A percentile compares a stretch with the other conserved stretches of the same genome.
Evolutionary conservation across 371 early-diverging fungal species (phyloP).

Genomic region (Mortierella sp.): DNA sequence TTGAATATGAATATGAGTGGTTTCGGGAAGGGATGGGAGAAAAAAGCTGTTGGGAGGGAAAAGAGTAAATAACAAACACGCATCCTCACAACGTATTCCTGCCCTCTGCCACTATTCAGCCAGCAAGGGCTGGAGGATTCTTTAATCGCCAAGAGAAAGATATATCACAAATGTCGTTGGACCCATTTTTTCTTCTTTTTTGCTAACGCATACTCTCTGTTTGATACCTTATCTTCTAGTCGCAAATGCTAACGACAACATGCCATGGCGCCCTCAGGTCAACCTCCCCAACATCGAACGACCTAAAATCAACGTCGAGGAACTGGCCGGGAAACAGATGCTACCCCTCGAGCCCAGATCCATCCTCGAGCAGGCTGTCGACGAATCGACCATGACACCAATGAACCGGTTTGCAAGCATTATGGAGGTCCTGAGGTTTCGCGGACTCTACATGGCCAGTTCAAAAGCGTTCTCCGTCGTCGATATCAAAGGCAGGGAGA

Average conservation of each 20-base stretch:
- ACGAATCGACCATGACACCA: conserved; percentile 57
- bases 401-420: conserved; percentile 52
- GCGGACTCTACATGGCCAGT: conserved; percentile 51
- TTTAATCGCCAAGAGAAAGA: background rate
- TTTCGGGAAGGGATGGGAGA: background rate
- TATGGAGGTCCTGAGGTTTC: conserved; percentile 53
- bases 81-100: background rate
- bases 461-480: conserved; percentile 76
- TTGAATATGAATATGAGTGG: background rate
- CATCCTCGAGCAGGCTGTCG: conserved; percentile 53
- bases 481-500: conserved; percentile 83
- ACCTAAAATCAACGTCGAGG: conserved; percentile 56
- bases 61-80: background rate
- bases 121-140: background rate
- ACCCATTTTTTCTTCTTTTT: background rate
- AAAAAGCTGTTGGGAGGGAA: background rate
- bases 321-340: conserved; percentile 57
- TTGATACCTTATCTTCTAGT: background rate
- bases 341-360: conserved; percentile 55
- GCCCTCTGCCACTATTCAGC: background rate
- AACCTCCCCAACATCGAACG: conserved; percentile 53
- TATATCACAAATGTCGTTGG: background rate
- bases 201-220: background rate
- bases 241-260: conserved; percentile 17
- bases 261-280: conserved; percentile 56